Evolutionary conservation across 768 basidiomycete species (phyloP), one percentile per base, ranked within the genome.

Genomic region (Suillus subluteus): DNA sequence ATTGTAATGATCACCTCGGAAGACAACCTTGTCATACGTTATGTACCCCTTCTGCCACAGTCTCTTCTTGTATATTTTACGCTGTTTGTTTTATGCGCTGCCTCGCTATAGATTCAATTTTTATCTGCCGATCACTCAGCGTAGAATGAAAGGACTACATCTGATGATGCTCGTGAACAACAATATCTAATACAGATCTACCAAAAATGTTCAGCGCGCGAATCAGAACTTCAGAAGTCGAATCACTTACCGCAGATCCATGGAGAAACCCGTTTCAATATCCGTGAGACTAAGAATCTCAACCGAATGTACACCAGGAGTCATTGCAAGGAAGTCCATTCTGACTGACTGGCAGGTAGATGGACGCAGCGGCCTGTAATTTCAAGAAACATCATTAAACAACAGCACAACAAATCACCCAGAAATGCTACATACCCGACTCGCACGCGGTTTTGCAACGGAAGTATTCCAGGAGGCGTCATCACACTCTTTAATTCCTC

Each of bases 301-400:
- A 62, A 96, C 84, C 3, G 88, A 82, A 72, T 95, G 93, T 2
- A 95, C 87, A 4, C 94, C 94, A 23, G 92, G 89, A 9, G 86
- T 83, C 58, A 96, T 79, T 3, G 94, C 93, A 56, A 96, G 78
- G 71, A 95, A 95, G 66, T 90, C 86, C 90, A 96, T 94, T 48
- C 92, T 82, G 32, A 95, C 91, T 23, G 91, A 92, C 75, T 95
- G 94, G 73, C 93, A 94, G 1, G 92, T 89, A 13, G 87, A 87
- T 4, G 94, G 91, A n/a, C 86, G 82, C 23, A 95, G 82, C 15
- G 94, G 94, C 13, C 92, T 95, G 69, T 12, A 21, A 32, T 30
- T 43, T 21, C 58, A 21, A 63, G 35, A 67, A 62, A 16, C 43
- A 23, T 40, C 56, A 43, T n/a, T 13, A 58, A 8, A 70, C 44